phyloP scores from a whole-genome alignment of 139 green algal genomes.

The Haematococcus lacustris region DNA sequence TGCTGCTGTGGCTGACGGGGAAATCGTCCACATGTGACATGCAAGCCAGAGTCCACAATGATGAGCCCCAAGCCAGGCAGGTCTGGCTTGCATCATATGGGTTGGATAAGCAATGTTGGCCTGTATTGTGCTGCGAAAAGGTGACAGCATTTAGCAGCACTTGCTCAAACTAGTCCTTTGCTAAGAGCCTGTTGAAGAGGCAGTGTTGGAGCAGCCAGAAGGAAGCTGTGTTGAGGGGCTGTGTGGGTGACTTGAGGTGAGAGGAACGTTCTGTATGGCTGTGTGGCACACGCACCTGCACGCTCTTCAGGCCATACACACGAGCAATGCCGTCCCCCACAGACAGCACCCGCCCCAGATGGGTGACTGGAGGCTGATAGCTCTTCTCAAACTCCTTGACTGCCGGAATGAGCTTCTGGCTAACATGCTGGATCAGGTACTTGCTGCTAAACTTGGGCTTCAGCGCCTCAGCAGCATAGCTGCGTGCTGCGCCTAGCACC shows the following conservation, averaged over 20 bases:
- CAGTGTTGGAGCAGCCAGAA: not conserved
- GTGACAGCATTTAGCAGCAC: too few species aligned
- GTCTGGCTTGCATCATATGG: too few species aligned
- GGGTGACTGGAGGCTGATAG: slow-evolving; percentile 57
- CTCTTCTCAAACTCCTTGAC: slow-evolving; percentile 54
- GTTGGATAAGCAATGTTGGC: too few species aligned
- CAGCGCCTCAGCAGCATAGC: slow-evolving; percentile 37
- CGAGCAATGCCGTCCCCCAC: slow-evolving; percentile 91
- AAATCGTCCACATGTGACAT: not conserved
- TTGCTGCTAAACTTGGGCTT: slow-evolving; percentile 60
- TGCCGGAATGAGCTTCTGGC: slow-evolving; percentile 43
- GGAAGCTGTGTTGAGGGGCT: not conserved
- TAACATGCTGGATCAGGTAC: slow-evolving; percentile 61
- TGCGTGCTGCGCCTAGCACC: too few species aligned
- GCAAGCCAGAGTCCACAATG: too few species aligned
- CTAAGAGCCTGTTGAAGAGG: not conserved
- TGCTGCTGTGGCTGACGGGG: not conserved
- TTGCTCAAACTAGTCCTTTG: not conserved
- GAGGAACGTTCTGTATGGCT: not conserved
- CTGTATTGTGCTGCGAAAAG: too few species aligned
- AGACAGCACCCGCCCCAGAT: slow-evolving; percentile 77
- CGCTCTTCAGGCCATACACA: slow-evolving; percentile 79
- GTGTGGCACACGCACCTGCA: slow-evolving; percentile 38
- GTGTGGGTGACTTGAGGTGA: too few species aligned
- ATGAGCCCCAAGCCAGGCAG: too few species aligned